phyloP scores from a whole-genome alignment of 805 yeast genomes.

The Limtongia smithiae region DNA sequence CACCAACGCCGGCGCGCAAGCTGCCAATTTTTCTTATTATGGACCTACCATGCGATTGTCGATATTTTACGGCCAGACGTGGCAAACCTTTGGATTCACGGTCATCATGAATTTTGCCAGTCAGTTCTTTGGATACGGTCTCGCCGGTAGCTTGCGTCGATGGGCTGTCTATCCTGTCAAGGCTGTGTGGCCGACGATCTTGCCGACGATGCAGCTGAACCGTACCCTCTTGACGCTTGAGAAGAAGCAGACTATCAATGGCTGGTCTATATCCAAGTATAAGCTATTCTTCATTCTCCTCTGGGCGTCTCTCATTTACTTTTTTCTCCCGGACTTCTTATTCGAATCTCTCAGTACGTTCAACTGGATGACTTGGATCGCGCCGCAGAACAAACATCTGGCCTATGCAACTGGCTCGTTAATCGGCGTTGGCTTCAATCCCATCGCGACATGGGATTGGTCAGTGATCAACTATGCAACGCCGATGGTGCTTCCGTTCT shows the following conservation, averaged over 20 bases:
- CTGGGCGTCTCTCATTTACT: conserved; percentile 45
- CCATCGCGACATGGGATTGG: conserved; percentile 66
- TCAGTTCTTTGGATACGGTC: conserved; percentile 62
- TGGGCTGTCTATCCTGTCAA: conserved; percentile 54
- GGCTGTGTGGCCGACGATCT: conserved; percentile 63
- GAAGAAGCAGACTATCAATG: conserved; percentile 42
- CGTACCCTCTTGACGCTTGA: conserved; percentile 16
- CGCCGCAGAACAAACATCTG: conserved; percentile 50
- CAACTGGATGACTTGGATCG: conserved; percentile 61
- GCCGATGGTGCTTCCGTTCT: conserved; percentile 40
- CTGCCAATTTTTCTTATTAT: conserved; percentile 1
- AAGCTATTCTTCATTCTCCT: conserved; percentile 47
- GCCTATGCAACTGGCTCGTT: conserved; percentile 63
- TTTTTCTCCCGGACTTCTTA: conserved; percentile 60
- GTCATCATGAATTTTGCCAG: conserved; percentile 51
- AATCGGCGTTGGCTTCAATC: conserved; percentile 64
- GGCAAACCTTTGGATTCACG: conserved; percentile 45
- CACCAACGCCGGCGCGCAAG: conserved; percentile 1
- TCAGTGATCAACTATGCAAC: conserved; percentile 42
- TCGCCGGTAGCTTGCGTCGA: conserved; percentile 59
- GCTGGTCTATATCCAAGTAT: conserved; percentile 56
- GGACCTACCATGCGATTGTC: neutral
- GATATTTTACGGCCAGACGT: conserved; percentile 8
- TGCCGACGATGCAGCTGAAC: conserved; percentile 47
- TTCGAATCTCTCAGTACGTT: conserved; percentile 58